Percentiles rank a stretch among this genome's conserved stretches.
phyloP scores from a whole-genome alignment of 164 flowering plant species.

The Umbellularia californica region DNA sequence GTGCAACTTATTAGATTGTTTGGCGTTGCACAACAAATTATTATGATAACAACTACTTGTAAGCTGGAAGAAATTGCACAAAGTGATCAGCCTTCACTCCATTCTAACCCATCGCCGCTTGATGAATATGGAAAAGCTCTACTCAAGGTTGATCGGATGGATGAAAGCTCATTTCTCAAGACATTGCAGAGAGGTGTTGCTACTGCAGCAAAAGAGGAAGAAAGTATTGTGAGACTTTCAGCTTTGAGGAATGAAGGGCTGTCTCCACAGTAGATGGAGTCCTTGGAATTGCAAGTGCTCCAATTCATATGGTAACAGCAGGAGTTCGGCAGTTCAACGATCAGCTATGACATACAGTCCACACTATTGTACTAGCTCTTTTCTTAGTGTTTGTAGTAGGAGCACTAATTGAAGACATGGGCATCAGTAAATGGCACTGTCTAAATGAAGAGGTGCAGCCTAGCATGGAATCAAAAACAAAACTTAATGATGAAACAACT shows the following conservation, averaged over 20 bases:
- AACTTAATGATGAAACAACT: constrained; percentile 90
- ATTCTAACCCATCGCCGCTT: constrained; percentile 71
- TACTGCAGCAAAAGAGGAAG: constrained; percentile 40
- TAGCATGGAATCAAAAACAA: constrained; percentile 82
- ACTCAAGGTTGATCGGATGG: constrained; percentile 80
- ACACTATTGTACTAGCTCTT: constrained; percentile 68
- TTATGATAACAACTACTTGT: constrained; percentile 25
- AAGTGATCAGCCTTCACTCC: constrained; percentile 54
- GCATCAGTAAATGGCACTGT: constrained; percentile 87
- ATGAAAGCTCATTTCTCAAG: constrained; percentile 72
- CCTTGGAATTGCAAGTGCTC: constrained; percentile 81
- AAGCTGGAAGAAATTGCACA: too few relatives aligned
- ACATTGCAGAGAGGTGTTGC: constrained; percentile 68
- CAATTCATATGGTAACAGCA: constrained; percentile 79
- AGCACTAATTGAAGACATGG: constrained; percentile 84
- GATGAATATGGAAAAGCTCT: constrained; percentile 91
- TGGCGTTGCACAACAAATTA: constrained; percentile 82
- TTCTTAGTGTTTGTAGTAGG: constrained; percentile 76
- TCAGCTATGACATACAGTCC: constrained; percentile 81
- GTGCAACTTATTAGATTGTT: constrained; percentile 91
- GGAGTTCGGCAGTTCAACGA: constrained; percentile 79
- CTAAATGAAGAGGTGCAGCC: constrained; percentile 93
- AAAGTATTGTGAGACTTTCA: constrained; percentile 46
- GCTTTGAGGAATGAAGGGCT: constrained; percentile 66
- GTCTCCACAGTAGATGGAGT: constrained; percentile 55